These are phyloP conservation scores for Penicillium bovifimosum DNA, from an alignment of 495 filamentous ascomycete genomes.

Conservation along the genomic window DNA sequence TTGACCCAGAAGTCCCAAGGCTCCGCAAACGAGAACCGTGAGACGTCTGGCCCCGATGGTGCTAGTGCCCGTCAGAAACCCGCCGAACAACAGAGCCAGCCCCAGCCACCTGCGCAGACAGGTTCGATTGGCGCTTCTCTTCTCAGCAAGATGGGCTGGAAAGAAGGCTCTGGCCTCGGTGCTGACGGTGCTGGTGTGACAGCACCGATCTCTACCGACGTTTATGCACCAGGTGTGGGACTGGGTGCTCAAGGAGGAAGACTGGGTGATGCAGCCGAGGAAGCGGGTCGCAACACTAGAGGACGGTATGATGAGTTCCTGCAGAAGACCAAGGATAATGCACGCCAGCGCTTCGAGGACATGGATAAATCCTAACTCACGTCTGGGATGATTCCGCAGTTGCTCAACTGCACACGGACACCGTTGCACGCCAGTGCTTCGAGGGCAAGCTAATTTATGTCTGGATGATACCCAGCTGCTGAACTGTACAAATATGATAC, in stretches of 20 bases:
- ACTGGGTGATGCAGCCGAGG: constrained; percentile 76
- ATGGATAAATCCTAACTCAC: constrained; percentile 33
- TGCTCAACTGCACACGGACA: neutral
- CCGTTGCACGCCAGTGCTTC: no score
- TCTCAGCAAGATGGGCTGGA: constrained; percentile 90
- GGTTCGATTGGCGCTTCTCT: constrained; percentile 79
- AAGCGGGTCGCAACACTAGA: constrained; percentile 67
- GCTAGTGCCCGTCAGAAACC: constrained; percentile 32
- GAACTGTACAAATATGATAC: neutral
- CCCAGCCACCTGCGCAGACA: constrained; percentile 33
- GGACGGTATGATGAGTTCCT: constrained; percentile 68
- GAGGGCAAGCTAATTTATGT: no score
- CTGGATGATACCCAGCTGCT: no score
- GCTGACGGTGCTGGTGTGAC: constrained; percentile 72
- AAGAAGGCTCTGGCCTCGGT: constrained; percentile 71
- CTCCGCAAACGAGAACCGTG: constrained; percentile 74
- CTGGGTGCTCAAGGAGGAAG: constrained; percentile 79
- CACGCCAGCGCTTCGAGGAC: constrained; percentile 70
- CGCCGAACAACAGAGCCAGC: constrained; percentile 25
- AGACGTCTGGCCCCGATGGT: constrained; percentile 65
- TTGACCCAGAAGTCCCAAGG: constrained; percentile 53
- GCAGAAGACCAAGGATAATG: constrained; percentile 71
- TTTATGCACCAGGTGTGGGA: constrained; percentile 80
- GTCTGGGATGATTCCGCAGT: neutral
- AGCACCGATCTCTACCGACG: constrained; percentile 68